phyloP scores from a whole-genome alignment of 2,329 filamentous ascomycete species.

The Venturia nashicola region DNA sequence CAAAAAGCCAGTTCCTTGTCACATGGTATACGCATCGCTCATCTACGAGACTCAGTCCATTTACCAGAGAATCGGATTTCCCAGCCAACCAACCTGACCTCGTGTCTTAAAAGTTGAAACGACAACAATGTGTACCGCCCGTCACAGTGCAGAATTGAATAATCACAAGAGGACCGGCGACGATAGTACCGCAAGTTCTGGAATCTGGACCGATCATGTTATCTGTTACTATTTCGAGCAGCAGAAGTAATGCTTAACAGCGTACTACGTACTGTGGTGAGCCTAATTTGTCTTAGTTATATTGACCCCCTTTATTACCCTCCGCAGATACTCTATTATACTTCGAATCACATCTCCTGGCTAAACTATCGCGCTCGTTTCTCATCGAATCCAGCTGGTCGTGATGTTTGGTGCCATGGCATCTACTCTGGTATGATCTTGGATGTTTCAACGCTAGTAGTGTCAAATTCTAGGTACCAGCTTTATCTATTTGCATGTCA shows the following conservation, averaged over 20 bases:
- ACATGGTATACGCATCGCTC: neutral
- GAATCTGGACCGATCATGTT: neutral
- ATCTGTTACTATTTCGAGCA: neutral
- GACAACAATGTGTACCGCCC: neutral
- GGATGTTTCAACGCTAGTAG: no score
- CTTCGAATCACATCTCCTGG: neutral
- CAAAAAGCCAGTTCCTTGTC: neutral
- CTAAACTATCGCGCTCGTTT: neutral
- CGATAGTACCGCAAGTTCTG: neutral
- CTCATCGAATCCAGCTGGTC: neutral
- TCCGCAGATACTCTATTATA: neutral
- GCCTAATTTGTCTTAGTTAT: neutral
- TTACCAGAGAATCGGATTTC: no score
- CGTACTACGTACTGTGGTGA: no score
- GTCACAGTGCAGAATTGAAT: neutral
- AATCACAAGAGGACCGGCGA: neutral
- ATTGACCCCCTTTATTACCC: neutral
- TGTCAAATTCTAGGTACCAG: neutral
- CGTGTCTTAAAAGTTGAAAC: no score
- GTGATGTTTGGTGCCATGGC: neutral
- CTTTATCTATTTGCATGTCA: neutral
- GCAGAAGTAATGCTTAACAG: neutral
- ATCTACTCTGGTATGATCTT: no score
- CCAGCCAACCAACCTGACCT: neutral
- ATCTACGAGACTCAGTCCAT: neutral